Percentiles rank a stretch among this genome's conserved stretches.
These are phyloP conservation scores for Brassica rapa DNA, from an alignment of 345 rosid species.

Conservation along the genomic window DNA sequence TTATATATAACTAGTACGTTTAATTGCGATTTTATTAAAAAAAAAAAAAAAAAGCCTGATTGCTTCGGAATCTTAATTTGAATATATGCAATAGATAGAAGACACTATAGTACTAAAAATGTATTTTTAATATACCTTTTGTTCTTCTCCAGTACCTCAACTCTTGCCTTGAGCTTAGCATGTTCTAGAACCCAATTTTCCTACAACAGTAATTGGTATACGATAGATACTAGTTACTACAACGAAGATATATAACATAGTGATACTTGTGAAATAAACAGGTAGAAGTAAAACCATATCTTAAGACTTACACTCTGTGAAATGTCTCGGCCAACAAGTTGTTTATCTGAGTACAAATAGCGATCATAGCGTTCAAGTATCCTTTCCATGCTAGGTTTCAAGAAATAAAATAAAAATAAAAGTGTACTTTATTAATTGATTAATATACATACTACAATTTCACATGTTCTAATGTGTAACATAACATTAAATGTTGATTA, in stretches of 20 bases:
- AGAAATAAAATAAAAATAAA: not conserved
- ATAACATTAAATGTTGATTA: not conserved
- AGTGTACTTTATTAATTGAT: not conserved
- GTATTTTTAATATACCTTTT: slow-evolving; percentile 54
- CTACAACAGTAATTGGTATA: slow-evolving; percentile 41
- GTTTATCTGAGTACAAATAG: slow-evolving; percentile 74
- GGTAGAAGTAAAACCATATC: not conserved
- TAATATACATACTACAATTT: not conserved
- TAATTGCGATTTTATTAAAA: not conserved
- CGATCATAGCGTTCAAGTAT: slow-evolving; percentile 92
- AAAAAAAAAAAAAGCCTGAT: no score
- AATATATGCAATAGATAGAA: not conserved
- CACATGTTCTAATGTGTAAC: not conserved
- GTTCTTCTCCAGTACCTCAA: slow-evolving; percentile 81
- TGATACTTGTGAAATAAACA: slow-evolving; percentile 1
- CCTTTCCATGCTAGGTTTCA: slow-evolving; percentile 72
- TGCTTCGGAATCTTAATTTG: not conserved
- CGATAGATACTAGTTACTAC: not conserved
- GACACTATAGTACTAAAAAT: not conserved
- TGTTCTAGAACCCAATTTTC: slow-evolving; percentile 81
- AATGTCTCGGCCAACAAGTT: slow-evolving; percentile 46
- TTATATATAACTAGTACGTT: not conserved
- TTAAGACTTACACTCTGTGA: slow-evolving; percentile 49
- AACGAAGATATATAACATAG: not conserved
- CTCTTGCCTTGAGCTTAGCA: slow-evolving; percentile 86